These are phyloP conservation scores for Melaleuca alternifolia DNA, from an alignment of 345 rosid species.

Conservation along the genomic window DNA sequence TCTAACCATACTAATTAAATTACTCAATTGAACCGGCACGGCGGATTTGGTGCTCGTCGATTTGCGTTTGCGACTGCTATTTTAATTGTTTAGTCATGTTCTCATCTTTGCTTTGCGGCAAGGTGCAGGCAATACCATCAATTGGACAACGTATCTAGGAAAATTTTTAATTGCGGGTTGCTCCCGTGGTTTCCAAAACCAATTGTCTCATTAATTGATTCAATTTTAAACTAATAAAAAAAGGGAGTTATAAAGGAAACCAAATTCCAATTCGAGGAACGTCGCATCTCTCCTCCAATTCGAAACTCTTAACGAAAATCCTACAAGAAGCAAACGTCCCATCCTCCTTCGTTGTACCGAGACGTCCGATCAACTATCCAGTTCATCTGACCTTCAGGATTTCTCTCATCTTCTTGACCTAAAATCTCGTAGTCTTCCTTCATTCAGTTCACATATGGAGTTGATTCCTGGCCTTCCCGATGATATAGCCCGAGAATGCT, in stretches of 20 bases:
- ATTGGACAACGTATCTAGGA: not conserved
- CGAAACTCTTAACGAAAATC: not conserved
- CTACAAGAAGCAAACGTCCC: not conserved
- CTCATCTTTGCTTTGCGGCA: not conserved
- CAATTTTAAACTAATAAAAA: not conserved
- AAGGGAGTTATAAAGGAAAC: not conserved
- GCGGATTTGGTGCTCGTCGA: not conserved
- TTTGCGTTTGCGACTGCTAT: not conserved
- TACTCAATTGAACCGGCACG: not conserved
- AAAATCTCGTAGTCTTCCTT: not conserved
- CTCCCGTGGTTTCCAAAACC: not conserved
- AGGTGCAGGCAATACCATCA: not conserved
- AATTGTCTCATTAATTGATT: not conserved
- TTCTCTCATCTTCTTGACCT: not conserved
- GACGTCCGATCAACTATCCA: not conserved
- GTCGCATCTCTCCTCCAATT: not conserved
- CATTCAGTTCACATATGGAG: not conserved
- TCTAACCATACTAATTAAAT: not conserved
- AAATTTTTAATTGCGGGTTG: not conserved
- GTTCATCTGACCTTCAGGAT: not conserved
- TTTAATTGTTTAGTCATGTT: not conserved
- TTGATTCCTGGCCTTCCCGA: not conserved
- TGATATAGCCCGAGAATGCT: conserved; percentile 4
- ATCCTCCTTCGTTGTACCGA: not conserved
- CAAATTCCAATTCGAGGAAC: not conserved